These are phyloP conservation scores for Suhomyces bribrorum DNA, from an alignment of 1,139 yeast genomes.

Conservation along the genomic window DNA sequence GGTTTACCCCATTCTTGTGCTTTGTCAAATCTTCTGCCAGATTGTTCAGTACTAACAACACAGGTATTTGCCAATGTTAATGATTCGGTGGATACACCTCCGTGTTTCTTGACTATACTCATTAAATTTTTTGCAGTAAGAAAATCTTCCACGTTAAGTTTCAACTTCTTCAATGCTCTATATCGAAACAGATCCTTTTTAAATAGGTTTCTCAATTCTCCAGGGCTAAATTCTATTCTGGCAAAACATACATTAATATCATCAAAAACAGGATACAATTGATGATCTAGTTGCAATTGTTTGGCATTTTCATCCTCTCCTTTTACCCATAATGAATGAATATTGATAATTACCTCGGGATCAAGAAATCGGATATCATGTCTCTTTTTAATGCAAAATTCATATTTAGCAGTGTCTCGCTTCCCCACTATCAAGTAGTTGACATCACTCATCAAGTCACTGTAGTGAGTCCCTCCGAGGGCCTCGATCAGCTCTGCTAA, in stretches of 20 bases:
- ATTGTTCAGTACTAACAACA: slow-evolving; percentile 52
- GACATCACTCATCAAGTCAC: slow-evolving; percentile 68
- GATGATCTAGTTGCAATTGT: slow-evolving; percentile 20
- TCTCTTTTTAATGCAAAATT: slow-evolving; percentile 59
- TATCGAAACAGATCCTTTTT: slow-evolving; percentile 14
- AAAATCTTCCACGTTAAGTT: slow-evolving; percentile 23
- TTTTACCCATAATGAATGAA: slow-evolving; percentile 55
- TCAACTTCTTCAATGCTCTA: slow-evolving; percentile 11
- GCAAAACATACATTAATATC: slow-evolving; percentile 54
- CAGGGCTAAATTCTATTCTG: slow-evolving; percentile 38
- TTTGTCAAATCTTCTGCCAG: slow-evolving; percentile 63
- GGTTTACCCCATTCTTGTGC: slow-evolving; percentile 71
- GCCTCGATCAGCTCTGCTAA: slow-evolving; percentile 44
- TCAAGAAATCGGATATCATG: slow-evolving; percentile 59
- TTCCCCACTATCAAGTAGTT: slow-evolving; percentile 69
- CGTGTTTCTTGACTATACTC: slow-evolving; percentile 46
- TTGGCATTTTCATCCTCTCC: slow-evolving; percentile 43
- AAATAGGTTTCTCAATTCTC: slow-evolving; percentile 13
- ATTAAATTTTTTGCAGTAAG: slow-evolving; percentile 25
- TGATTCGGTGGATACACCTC: slow-evolving; percentile 62
- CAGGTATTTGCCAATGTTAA: slow-evolving; percentile 53
- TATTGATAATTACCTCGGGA: slow-evolving; percentile 44
- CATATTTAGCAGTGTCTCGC: slow-evolving; percentile 65
- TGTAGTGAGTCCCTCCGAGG: slow-evolving; percentile 65
- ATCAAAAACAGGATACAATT: slow-evolving; percentile 47